Conservation (phyloP, 352 stramenopile genomes). For the Globisporangium perplexum region DNA sequence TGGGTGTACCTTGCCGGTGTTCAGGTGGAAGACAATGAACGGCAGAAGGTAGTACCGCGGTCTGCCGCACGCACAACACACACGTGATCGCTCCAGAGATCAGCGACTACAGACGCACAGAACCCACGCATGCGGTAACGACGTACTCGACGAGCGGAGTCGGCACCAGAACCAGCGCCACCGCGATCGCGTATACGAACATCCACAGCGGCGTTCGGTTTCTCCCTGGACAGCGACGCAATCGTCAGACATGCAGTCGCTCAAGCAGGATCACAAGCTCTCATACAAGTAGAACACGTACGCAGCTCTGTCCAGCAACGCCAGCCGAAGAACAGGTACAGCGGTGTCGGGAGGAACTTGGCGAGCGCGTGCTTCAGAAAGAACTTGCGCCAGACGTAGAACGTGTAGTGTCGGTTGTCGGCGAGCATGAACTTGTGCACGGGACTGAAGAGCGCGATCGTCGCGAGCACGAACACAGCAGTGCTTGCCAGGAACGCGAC, state of each 20-base stretch:
- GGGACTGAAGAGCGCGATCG: constrained; percentile 63
- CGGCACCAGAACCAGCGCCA: constrained; percentile 79
- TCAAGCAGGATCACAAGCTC: background rate
- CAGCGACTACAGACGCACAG: background rate
- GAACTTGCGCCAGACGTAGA: constrained; percentile 90
- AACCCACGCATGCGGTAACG: constrained; percentile 3
- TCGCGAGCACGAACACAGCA: constrained; percentile 17
- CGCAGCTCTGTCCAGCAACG: constrained; percentile 55
- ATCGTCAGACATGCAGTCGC: background rate
- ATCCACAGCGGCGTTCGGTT: constrained; percentile 67
- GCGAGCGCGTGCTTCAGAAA: constrained; percentile 66
- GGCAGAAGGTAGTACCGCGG: constrained; percentile 80
- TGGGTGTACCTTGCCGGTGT: constrained; percentile 58
- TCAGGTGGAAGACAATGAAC: constrained; percentile 74
- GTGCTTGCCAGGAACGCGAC: constrained; percentile 24
- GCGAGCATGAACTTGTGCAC: constrained; percentile 89
- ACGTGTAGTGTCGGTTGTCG: constrained; percentile 92
- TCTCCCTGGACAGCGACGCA: constrained; percentile 22
- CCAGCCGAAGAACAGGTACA: constrained; percentile 71
- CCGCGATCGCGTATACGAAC: constrained; percentile 63
- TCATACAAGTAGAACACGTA: constrained; percentile 22
- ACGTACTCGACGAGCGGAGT: constrained; percentile 86
- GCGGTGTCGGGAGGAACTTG: constrained; percentile 51
- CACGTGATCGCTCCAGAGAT: background rate
- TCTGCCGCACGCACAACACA: constrained; percentile 19